Percentiles rank a stretch among this genome's conserved stretches.
Evolutionary conservation across 805 yeast genomes (phyloP).

Genomic region (Candida ortonii): DNA sequence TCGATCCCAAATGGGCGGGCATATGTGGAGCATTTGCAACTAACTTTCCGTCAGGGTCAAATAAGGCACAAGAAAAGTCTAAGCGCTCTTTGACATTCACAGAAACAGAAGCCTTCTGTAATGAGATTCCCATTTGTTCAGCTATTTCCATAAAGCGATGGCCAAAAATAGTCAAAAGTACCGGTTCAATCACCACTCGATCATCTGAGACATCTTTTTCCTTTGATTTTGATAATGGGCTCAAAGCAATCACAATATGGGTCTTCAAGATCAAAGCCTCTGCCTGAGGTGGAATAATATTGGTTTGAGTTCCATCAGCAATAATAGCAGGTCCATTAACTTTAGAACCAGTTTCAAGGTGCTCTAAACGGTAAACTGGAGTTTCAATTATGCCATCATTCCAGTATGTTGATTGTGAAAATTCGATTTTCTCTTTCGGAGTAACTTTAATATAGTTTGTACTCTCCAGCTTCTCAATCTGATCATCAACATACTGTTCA

Average conservation of each 20-base stretch:
- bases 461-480: constrained; percentile 37
- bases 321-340: constrained; percentile 71
- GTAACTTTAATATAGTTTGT: constrained; percentile 22
- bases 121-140: constrained; percentile 79
- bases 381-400: constrained; percentile 48
- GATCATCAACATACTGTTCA: constrained; percentile 45
- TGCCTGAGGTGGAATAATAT: constrained; percentile 62
- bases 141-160: constrained; percentile 88
- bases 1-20: constrained; percentile 82
- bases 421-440: constrained; percentile 25
- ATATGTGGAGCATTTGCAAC: constrained; percentile 87
- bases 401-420: constrained; percentile 52
- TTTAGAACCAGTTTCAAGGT: constrained; percentile 49
- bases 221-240: constrained; percentile 12
- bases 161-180: constrained; percentile 69
- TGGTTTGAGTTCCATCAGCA: constrained; percentile 77
- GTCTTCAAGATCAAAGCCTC: constrained; percentile 51
- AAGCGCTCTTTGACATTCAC: constrained; percentile 79
- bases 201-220: constrained; percentile 2
- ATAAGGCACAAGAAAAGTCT: constrained; percentile 80
- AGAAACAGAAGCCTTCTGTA: constrained; percentile 74
- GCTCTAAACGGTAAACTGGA: constrained; percentile 51
- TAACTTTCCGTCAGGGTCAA: constrained; percentile 66
- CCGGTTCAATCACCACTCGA: constrained; percentile 53
- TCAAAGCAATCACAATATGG: constrained; percentile 48